phyloP scores from a whole-genome alignment of 108 stramenopile species.

The Cyclostephanos tholiformis region DNA sequence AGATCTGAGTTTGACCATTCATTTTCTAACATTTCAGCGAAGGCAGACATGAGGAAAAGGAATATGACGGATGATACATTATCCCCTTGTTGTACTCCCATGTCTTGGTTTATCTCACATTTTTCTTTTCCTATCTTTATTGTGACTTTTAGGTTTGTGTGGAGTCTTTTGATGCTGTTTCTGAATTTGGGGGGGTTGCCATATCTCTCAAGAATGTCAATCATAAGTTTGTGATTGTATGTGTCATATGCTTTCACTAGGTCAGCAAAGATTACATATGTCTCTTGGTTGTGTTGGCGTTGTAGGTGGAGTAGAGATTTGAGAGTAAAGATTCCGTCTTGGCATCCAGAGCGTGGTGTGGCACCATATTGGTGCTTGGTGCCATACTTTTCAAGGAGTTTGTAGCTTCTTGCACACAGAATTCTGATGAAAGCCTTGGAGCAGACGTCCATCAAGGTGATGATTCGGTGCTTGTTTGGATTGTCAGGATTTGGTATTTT shows the following conservation, averaged over 20 bases:
- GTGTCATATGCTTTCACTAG: conserved; percentile 40
- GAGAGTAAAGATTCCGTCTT: conserved; percentile 22
- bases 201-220: conserved; percentile 13
- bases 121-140: conserved; percentile 9
- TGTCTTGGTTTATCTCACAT: conserved; percentile 1
- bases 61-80: conserved; percentile 34
- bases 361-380: conserved; percentile 21
- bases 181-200: conserved; percentile 20
- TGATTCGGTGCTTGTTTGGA: conserved; percentile 17
- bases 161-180: conserved; percentile 1
- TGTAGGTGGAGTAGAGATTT: conserved; percentile 24
- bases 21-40: conserved; percentile 11
- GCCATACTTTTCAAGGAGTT: conserved; percentile 20
- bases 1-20: conserved; percentile 9
- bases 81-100: conserved; percentile 39
- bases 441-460: conserved; percentile 26
- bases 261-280: conserved; percentile 26
- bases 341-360: conserved; percentile 18
- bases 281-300: conserved; percentile 12
- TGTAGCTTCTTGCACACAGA: conserved; percentile 3
- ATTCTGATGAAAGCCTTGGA: conserved; percentile 20
- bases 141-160: conserved; percentile 4
- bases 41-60: conserved; percentile 23
- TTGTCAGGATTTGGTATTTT: conserved; percentile 13
- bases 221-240: conserved; percentile 22